phyloP scores from a whole-genome alignment of 2,329 filamentous ascomycete genomes.

The Triangularia verruculosa region DNA sequence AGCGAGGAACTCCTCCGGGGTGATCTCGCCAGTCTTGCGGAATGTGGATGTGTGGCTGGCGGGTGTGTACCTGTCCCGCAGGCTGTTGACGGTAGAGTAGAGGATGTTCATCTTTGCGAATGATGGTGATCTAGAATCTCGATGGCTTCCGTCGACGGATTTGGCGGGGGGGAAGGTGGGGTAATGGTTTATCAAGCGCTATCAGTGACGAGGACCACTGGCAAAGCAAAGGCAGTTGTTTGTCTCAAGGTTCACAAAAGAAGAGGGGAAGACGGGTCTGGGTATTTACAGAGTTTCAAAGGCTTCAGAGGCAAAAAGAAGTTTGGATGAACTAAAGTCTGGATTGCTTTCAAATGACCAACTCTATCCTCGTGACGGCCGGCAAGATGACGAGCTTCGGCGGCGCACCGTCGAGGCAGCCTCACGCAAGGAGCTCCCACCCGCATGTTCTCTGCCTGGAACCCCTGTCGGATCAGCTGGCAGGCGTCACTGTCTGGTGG shows the following conservation, averaged over 20 bases:
- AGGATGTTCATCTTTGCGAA: conserved; percentile 73
- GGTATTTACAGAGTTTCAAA: not conserved
- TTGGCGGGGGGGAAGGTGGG: not conserved
- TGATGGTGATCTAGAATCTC: not conserved
- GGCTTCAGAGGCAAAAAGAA: not conserved
- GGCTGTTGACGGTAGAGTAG: conserved; percentile 86
- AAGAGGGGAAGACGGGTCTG: not conserved
- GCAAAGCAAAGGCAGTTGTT: not conserved
- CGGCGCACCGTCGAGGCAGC: not conserved
- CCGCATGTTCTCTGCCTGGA: not conserved
- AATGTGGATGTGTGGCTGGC: conserved; percentile 91
- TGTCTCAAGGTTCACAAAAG: not conserved
- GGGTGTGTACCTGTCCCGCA: conserved; percentile 88
- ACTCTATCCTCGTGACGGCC: conserved; percentile 10
- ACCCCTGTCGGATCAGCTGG: conserved; percentile 1
- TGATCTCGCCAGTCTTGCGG: conserved; percentile 90
- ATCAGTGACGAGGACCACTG: not conserved
- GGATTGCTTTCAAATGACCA: not conserved
- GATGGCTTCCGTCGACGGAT: not conserved
- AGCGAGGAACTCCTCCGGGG: conserved; percentile 91
- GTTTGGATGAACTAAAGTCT: not conserved
- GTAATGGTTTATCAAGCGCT: not conserved
- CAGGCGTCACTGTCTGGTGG: not conserved
- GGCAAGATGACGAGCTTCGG: conserved; percentile 1
- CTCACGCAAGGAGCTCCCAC: not conserved